Evolutionary conservation across 805 yeast genomes (phyloP), one percentile per base, ranked within the genome.

Genomic region (Wickerhamiella occidentalis): DNA sequence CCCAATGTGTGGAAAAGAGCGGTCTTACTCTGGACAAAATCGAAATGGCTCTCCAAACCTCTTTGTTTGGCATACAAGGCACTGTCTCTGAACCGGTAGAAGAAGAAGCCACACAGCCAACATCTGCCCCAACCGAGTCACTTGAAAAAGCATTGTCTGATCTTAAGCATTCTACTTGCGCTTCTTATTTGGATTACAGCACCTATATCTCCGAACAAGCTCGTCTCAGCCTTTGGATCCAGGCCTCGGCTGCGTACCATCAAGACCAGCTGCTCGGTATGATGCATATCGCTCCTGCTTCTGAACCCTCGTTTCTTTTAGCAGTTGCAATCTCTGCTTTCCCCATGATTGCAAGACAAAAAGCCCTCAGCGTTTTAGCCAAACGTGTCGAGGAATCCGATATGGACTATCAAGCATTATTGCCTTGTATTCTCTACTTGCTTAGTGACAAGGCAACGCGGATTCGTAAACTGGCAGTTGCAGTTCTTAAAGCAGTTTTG

Each of bases 21-120:
- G 48, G 42, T 2, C 22, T 53, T 18, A 21, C 40, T 1, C n/a
- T 76, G 2, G 77, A 73, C 25, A 55, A 69, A 3, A 66, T 80
- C 25, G 88, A 81, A 67, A 75, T 86, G 71, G 71, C 74, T 48
- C 66, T 85, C 42, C 83, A 85, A 65, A 73, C 82, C 1, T 79
- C 88, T 0, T 64, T 86, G 47, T n/a, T n/a, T n/a, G n/a, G n/a
- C n/a, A n/a, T n/a, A n/a, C n/a, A n/a, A n/a, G n/a, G n/a, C n/a
- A n/a, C n/a, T n/a, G n/a, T n/a, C n/a, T n/a, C n/a, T n/a, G n/a
- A n/a, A n/a, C n/a, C n/a, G n/a, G n/a, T n/a, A n/a, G n/a, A n/a
- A 17, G 25, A 6, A 9, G 40, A 36, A 19, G 11, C 36, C n/a
- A 15, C 40, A n/a, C 25, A 17, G 7, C 13, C 37, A n/a, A 22